Base-by-base conservation (phyloP, 169 alveolate species). In the Eimeria zaria region DNA sequence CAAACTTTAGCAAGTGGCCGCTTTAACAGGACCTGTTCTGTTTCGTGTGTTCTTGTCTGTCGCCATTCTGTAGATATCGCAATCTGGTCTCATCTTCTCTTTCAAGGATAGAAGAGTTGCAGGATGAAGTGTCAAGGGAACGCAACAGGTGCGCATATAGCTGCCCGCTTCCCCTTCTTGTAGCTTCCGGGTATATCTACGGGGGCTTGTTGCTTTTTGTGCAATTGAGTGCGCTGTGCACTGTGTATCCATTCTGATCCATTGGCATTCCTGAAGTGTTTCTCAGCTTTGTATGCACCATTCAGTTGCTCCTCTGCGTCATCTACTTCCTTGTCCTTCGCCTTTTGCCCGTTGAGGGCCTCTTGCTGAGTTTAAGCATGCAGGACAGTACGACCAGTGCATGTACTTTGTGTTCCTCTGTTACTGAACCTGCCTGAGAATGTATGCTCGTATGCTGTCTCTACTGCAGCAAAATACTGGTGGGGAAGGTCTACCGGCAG, bases 401-500 rank as follows among this genome's bases (percentile, higher is more conserved):
- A 67, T 30, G 24, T 67, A n/a, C 48, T 67, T 69, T 20, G 1
- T 69, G 78, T 33, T n/a, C 6, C 8, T 69, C 22, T 69, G 6
- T 69, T 14, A 48, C 48, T 69, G 78, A 11, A 33, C 48, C n/a
- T 5, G 20, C 78, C 48, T 69, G 48, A 33, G 48, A 69, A 33
- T 69, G 78, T 69, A 33, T 69, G 44, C 78, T 11, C 71, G 48
- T n/a, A n/a, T n/a, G 41, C 24, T 85, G 80, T 60, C 62, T 36
- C 39, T 41, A 80, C 80, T 62, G 41, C 92, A 85, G 92, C 76
- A 85, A 85, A 85, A 85, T 85, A 24, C 39, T 85, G 39, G 92
- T 85, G 80, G 78, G 92, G 39, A 85, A 85, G 78, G 92, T 85
- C 27, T 85, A 85, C 80, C 33, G 92, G 80, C 92, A 85, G 92